These are phyloP conservation scores for Eucalyptus grandis DNA, from an alignment of 345 rosid species.

Conservation along the genomic window DNA sequence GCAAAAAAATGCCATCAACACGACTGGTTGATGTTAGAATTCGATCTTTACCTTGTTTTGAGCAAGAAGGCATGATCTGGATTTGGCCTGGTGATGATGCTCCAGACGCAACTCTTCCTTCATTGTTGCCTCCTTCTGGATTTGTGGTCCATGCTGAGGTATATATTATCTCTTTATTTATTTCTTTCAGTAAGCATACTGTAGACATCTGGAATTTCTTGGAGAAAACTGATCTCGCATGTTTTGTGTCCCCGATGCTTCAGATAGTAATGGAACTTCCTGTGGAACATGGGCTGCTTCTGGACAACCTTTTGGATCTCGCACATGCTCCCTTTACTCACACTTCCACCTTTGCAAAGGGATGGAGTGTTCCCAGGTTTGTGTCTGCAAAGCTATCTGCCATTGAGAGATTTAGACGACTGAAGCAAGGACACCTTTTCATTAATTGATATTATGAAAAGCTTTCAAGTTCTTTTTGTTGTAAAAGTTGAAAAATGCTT, in stretches of 20 bases:
- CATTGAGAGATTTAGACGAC: background rate
- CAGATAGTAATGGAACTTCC: constrained; percentile 99
- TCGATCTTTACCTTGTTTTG: constrained; percentile 78
- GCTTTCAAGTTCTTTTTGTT: background rate
- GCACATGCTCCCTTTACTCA: constrained; percentile 99
- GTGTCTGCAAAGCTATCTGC: background rate
- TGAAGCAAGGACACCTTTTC: background rate
- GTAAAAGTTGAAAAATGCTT: background rate
- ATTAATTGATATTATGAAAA: background rate
- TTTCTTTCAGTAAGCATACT: background rate
- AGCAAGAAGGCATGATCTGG: constrained; percentile 97
- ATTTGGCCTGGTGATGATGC: constrained; percentile 93
- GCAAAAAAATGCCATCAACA: constrained; percentile 95
- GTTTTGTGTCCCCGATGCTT: background rate
- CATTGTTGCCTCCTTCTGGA: constrained; percentile 79
- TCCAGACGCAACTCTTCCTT: constrained; percentile 64
- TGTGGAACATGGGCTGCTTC: constrained; percentile 91
- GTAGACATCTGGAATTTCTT: background rate
- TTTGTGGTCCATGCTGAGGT: constrained; percentile 96
- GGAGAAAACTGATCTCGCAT: background rate
- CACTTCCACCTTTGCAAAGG: constrained; percentile 96
- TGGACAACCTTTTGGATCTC: constrained; percentile 93
- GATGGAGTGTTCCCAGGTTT: constrained; percentile 96
- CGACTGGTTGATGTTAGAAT: constrained; percentile 52
- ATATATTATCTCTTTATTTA: background rate